Evolutionary conservation across 768 basidiomycete genomes (phyloP), one percentile per base, ranked within the genome.

Genomic region (Macrolepiota fuliginosa): DNA sequence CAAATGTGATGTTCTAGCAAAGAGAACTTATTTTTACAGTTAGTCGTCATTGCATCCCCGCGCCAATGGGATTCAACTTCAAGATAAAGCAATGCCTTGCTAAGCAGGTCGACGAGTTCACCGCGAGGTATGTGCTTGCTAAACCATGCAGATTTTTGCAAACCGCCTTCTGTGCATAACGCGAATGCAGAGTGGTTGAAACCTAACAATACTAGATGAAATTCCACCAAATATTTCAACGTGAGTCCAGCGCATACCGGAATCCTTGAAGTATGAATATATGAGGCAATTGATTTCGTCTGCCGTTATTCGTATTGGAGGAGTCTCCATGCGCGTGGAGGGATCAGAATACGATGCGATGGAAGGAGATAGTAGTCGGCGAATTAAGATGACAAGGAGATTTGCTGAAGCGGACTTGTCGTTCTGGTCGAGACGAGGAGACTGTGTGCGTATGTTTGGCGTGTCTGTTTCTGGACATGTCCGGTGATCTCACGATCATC

Each of bases 41-140:
- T 85, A 49, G 76, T 79, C 6, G 84, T 81, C 62, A 89, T 74
- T 37, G 79, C 76, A 68, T 85, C 85, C 9, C 80, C 81, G 63
- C 84, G 83, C 87, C 90, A 94, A 67, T 94, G 92, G 6, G 87
- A 82, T 77, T 94, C 92, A 56, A 90, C 90, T 74, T 94, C 92
- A 19, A 81, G 78, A 66, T 92, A 94, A 10, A 94, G 81, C 17
- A 94, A 76, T 3, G 92, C 86, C 74, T 92, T 94, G 70, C 83
- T 82, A 36, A 94, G 82, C 24, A 93, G 84, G 60, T 94, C 91
- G 42, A 92, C 78, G 25, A 94, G 82, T 70, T 93, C 90, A 11
- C 92, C 92, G 19, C 91, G 85, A 25, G 87, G 88, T 55, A 94
- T 87, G 62, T 90, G 88, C 69, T 88, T 90, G 64, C 82, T 78